phyloP scores from a whole-genome alignment of 108 stramenopile species.

The Nitzschia inconspicua region DNA sequence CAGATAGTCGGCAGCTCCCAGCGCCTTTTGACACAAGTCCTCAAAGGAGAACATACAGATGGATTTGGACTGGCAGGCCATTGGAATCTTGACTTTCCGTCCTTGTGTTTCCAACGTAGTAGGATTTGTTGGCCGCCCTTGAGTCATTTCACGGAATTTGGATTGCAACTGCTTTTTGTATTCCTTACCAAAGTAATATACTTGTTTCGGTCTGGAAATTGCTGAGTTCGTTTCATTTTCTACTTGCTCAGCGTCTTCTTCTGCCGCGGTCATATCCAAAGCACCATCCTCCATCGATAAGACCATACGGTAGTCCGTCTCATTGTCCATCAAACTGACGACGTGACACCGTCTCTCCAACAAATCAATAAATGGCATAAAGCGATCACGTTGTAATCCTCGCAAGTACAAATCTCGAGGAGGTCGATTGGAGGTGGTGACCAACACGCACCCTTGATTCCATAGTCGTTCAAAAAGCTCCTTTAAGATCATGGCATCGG shows the following conservation, averaged over 20 bases:
- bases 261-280: background rate
- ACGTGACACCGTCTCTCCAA: slow-evolving; percentile 63
- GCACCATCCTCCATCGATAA: slow-evolving; percentile 2
- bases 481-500: slow-evolving; percentile 82
- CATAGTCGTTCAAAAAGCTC: slow-evolving; percentile 75
- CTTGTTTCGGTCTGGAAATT: slow-evolving; percentile 11
- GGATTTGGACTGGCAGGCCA: slow-evolving; percentile 40
- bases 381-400: slow-evolving; percentile 95
- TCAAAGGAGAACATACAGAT: slow-evolving; percentile 77
- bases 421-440: slow-evolving; percentile 93
- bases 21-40: slow-evolving; percentile 84
- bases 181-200: slow-evolving; percentile 18
- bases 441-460: slow-evolving; percentile 67
- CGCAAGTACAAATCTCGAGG: slow-evolving; percentile 91
- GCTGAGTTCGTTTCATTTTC: slow-evolving; percentile 15
- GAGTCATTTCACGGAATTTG: slow-evolving; percentile 43
- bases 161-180: slow-evolving; percentile 19
- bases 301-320: slow-evolving; percentile 83
- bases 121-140: slow-evolving; percentile 26
- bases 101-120: slow-evolving; percentile 59
- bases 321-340: slow-evolving; percentile 73
- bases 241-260: background rate
- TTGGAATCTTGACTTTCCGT: slow-evolving; percentile 59
- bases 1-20: slow-evolving; percentile 91
- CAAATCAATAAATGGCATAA: slow-evolving; percentile 93